Evolutionary conservation across 345 rosid species (phyloP).

Genomic region (Pistacia vera): DNA sequence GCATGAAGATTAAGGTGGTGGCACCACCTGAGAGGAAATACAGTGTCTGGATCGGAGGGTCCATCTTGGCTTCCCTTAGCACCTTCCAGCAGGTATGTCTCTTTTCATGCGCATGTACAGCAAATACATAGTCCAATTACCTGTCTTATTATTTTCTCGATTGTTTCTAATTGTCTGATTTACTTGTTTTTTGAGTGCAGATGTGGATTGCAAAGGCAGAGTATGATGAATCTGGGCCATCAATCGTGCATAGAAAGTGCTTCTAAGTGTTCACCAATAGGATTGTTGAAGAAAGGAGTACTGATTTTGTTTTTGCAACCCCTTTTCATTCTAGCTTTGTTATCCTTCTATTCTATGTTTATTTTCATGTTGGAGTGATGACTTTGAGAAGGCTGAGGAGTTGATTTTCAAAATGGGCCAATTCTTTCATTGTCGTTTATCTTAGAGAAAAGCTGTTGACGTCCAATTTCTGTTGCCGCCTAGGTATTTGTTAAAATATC

Average conservation of each 20-base stretch:
- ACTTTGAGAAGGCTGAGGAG: constrained; percentile 35
- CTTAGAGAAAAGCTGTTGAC: constrained; percentile 12
- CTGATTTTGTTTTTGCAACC: constrained; percentile 25
- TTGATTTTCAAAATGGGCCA: constrained; percentile 32
- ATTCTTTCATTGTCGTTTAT: constrained; percentile 37
- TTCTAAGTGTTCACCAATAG: constrained; percentile 49
- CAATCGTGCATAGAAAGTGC: constrained; percentile 94
- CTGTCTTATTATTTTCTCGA: not conserved
- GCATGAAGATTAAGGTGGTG: constrained; percentile 96
- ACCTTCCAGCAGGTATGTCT: constrained; percentile 88
- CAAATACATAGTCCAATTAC: no score
- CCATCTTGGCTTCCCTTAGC: constrained; percentile 92
- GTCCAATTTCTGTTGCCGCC: not conserved
- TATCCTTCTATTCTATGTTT: constrained; percentile 34
- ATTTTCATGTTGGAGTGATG: constrained; percentile 43
- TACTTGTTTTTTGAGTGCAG: constrained; percentile 37
- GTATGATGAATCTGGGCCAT: constrained; percentile 92
- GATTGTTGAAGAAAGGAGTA: constrained; percentile 25
- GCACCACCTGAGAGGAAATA: constrained; percentile 94
- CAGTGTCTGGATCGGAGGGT: constrained; percentile 95
- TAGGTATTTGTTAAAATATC: not conserved
- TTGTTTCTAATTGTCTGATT: constrained; percentile 4
- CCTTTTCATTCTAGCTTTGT: constrained; percentile 35
- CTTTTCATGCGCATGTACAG: not conserved
- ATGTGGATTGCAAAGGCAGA: constrained; percentile 98